Conservation (phyloP, 2,329 filamentous ascomycete species). For the Sclerotinia sclerotiorum region DNA sequence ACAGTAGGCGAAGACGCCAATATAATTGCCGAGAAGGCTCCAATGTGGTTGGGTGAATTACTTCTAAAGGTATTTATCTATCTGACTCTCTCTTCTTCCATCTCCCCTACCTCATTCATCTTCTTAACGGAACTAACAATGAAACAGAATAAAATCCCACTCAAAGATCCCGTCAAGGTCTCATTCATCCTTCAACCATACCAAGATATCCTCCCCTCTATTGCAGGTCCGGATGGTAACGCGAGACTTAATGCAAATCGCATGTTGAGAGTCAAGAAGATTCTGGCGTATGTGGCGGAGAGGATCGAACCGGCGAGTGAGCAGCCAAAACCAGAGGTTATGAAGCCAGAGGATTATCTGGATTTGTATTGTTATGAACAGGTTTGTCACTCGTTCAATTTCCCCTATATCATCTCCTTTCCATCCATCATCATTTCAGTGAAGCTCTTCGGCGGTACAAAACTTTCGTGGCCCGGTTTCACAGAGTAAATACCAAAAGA, state of each 20-base stretch:
- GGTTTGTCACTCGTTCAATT: conserved; percentile 51
- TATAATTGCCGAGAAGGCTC: conserved; percentile 79
- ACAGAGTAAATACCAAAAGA: too few species aligned
- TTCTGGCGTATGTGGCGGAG: conserved; percentile 87
- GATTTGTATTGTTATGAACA: conserved; percentile 94
- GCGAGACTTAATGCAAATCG: conserved; percentile 93
- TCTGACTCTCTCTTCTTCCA: background rate
- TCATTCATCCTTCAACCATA: conserved; percentile 87
- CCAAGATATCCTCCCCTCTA: conserved; percentile 70
- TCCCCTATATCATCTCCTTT: background rate
- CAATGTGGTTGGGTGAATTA: conserved; percentile 89
- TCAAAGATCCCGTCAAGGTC: conserved; percentile 95
- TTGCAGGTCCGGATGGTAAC: conserved; percentile 74
- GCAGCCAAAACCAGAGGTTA: conserved; percentile 55
- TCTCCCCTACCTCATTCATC: background rate
- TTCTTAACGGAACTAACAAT: background rate
- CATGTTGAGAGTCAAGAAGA: conserved; percentile 95
- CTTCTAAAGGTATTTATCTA: conserved; percentile 60
- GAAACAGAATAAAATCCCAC: conserved; percentile 70
- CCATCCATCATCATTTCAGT: background rate
- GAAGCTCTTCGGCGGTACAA: background rate
- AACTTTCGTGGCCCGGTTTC: too few species aligned
- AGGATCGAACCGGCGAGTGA: conserved; percentile 73
- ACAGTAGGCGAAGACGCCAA: conserved; percentile 75
- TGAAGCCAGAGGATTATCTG: conserved; percentile 87